Base-by-base conservation (phyloP, 2,329 filamentous ascomycete genomes). In the Fusarium abutilonis region DNA sequence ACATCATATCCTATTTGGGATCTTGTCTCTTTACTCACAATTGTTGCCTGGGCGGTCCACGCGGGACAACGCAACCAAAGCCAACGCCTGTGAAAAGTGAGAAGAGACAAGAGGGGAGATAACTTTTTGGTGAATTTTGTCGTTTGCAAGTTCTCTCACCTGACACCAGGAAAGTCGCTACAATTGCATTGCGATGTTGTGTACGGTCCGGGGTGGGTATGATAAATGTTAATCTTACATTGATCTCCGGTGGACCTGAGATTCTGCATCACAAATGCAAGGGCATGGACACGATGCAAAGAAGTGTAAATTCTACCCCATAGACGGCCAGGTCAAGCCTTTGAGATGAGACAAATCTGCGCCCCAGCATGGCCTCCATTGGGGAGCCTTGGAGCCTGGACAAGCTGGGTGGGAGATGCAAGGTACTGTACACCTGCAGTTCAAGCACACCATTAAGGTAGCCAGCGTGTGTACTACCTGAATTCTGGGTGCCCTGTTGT, bases 331-430 rank as follows among this genome's bases (percentile, higher is more conserved):
- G 19, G 23, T 23, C 28, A 43, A 21, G n/a, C 3, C 15, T 29
- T 26, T 29, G 11, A 9, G 17, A 28, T 14, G 35, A 15, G 28
- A 23, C 21, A 23, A 23, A 50, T 34, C 44, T 6, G 8, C 15
- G 36, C 38, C 35, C 15, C 15, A 34, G 47, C 52, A 55, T 43
- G 38, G 52, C 52, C 52, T 52, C 47, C 17, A 23, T 14, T 52
- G 47, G 26, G 9, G 38, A 4, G 38, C 47, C 52, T 42, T 52
- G 46, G 3, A 9, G 47, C 47, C 38, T 50, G 13, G 31, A 31
- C 26, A 41, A 36, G 46, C 23, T 52, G 13, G 15, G 11, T 36
- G 23, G 10, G 13, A 32, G 31, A 14, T 32, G 45, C 46, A 32
- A 50, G 38, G 29, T 19, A 40, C n/a, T n/a, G n/a, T n/a, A n/a